Conservation (phyloP, 352 stramenopile genomes). For the Phytophthora sojae region DNA sequence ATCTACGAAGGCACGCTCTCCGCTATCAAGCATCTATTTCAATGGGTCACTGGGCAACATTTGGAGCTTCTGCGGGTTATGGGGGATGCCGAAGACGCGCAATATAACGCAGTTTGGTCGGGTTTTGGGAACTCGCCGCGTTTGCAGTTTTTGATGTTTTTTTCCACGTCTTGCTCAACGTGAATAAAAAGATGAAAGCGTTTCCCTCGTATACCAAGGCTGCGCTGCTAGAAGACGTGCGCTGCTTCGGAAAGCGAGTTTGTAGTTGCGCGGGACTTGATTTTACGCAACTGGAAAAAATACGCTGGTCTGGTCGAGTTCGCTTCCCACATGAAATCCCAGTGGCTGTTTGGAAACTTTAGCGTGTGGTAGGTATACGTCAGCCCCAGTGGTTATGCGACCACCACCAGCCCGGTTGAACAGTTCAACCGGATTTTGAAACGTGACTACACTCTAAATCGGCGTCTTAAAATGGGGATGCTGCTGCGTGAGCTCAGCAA, state of each 20-base stretch:
- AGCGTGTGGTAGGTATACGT: conserved; percentile 13
- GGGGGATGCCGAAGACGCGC: conserved; percentile 1
- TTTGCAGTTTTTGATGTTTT: conserved; percentile 38
- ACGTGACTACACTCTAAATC: conserved; percentile 29
- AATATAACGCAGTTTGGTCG: neutral
- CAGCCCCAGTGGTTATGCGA: conserved; percentile 24
- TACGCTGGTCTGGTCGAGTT: neutral
- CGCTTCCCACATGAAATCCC: neutral
- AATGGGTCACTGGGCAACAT: neutral
- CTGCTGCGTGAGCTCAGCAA: neutral
- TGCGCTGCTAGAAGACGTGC: conserved; percentile 19
- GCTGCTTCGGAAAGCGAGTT: neutral
- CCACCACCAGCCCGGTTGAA: conserved; percentile 28
- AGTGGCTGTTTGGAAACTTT: conserved; percentile 10
- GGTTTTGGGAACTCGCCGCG: neutral
- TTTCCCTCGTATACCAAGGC: neutral
- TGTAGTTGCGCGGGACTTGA: neutral
- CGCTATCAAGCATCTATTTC: neutral
- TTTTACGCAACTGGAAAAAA: neutral
- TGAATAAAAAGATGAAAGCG: conserved; percentile 21
- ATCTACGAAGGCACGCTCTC: neutral
- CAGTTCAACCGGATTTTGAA: conserved; percentile 24
- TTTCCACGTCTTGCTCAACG: conserved; percentile 39
- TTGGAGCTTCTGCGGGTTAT: neutral
- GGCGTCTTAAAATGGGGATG: conserved; percentile 7